phyloP scores from a whole-genome alignment of 306 rosid genomes.

The Fagus crenata region DNA sequence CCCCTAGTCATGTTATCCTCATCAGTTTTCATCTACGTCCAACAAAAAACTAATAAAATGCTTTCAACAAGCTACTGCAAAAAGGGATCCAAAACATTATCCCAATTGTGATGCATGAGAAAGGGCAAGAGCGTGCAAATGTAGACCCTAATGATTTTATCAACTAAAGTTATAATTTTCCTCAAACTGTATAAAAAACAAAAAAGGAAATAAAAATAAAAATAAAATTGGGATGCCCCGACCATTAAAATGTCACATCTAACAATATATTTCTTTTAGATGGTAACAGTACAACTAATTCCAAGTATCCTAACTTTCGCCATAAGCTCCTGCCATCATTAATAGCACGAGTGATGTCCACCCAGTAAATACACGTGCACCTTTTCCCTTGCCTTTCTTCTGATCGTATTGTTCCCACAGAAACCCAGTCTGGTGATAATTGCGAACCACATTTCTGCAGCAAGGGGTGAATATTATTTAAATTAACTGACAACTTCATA shows the following conservation, averaged over 20 bases:
- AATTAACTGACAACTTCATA: not conserved
- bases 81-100: not conserved
- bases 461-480: not conserved
- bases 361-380: slow-evolving; percentile 80
- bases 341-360: slow-evolving; percentile 88
- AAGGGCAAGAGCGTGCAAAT: not conserved
- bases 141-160: not conserved
- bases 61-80: not conserved
- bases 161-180: no score
- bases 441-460: slow-evolving; percentile 63
- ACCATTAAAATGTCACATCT: not conserved
- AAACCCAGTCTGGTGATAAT: slow-evolving; percentile 64
- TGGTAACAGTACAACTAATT: not conserved
- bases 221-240: not conserved
- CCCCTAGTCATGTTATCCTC: not conserved
- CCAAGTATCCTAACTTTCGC: slow-evolving; percentile 36
- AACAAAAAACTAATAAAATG: not conserved
- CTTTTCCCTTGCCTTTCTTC: slow-evolving; percentile 79
- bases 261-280: not conserved
- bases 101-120: not conserved
- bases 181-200: not conserved
- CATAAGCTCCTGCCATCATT: slow-evolving; percentile 79
- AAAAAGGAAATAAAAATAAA: not conserved
- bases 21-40: not conserved
- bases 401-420: slow-evolving; percentile 95